A percentile compares a stretch with the other conserved stretches of the same genome.
Conservation (phyloP, 768 basidiomycete species). For the Coprinopsis marcescibilis region DNA sequence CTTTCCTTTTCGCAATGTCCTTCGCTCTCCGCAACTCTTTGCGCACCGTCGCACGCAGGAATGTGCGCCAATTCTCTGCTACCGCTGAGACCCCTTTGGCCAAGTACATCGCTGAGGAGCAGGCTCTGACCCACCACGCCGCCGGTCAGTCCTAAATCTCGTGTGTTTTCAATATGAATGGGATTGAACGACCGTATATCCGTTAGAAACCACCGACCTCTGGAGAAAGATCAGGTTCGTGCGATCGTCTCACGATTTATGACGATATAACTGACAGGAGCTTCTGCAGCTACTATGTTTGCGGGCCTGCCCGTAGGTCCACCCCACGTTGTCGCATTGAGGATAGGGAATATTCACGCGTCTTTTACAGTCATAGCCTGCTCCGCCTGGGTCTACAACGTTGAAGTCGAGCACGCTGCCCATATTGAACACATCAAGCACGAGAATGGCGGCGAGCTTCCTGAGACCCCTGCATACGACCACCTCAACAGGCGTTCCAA, state of each 20-base stretch:
- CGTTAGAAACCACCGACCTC: constrained; percentile 64
- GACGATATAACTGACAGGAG: constrained; percentile 12
- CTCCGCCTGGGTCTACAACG: constrained; percentile 50
- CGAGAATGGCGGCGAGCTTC: constrained; percentile 69
- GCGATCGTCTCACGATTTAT: neutral
- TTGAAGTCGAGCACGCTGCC: constrained; percentile 58
- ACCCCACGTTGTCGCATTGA: neutral
- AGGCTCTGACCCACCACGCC: constrained; percentile 62
- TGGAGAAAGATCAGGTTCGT: constrained; percentile 85
- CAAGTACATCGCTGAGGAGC: constrained; percentile 44
- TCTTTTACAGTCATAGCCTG: constrained; percentile 39
- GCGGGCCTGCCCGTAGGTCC: constrained; percentile 66
- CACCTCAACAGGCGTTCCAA: constrained; percentile 73
- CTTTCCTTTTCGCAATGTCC: constrained; percentile 34
- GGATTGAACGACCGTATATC: too few species aligned
- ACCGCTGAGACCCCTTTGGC: constrained; percentile 31
- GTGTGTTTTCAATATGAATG: constrained; percentile 5
- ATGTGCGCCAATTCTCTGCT: constrained; percentile 29
- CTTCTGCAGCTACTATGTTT: constrained; percentile 58
- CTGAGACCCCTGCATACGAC: constrained; percentile 65
- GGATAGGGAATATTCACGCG: neutral
- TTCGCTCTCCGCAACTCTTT: constrained; percentile 40
- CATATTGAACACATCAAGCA: constrained; percentile 67
- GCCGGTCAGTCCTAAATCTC: constrained; percentile 34
- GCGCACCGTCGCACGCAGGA: constrained; percentile 36